Evolutionary conservation across 768 basidiomycete genomes (phyloP).

Genomic region (Russula olivacea): DNA sequence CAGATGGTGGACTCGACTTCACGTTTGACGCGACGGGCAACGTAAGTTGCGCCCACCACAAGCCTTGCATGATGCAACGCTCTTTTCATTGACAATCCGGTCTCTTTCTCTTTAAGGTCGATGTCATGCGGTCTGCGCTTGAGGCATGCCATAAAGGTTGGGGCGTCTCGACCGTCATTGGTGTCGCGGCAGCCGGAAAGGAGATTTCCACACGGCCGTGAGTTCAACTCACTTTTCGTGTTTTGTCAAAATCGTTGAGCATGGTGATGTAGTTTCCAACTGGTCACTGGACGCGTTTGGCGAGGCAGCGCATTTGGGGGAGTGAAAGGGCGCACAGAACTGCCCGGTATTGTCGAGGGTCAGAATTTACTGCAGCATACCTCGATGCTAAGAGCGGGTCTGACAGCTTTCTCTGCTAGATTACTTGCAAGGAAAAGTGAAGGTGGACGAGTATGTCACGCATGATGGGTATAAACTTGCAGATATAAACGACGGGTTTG

Average conservation of each 20-base stretch:
- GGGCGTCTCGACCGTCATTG: constrained; percentile 94
- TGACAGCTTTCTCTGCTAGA: constrained; percentile 40
- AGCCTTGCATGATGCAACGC: background rate
- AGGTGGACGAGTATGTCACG: constrained; percentile 95
- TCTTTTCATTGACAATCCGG: background rate
- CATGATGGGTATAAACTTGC: constrained; percentile 71
- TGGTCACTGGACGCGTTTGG: constrained; percentile 89
- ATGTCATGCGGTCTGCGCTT: constrained; percentile 91
- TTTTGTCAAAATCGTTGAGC: constrained; percentile 33
- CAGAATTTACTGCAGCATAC: constrained; percentile 16
- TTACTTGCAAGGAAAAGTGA: constrained; percentile 74
- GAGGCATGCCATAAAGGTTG: constrained; percentile 99
- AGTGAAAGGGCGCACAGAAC: constrained; percentile 94
- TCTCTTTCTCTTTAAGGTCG: constrained; percentile 44
- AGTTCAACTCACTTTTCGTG: constrained; percentile 17
- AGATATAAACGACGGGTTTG: constrained; percentile 83
- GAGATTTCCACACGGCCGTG: constrained; percentile 45
- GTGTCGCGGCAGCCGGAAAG: constrained; percentile 94
- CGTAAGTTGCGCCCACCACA: constrained; percentile 33
- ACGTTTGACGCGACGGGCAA: constrained; percentile 98
- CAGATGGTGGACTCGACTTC: constrained; percentile 94
- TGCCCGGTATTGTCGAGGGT: constrained; percentile 92
- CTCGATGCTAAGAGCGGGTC: background rate
- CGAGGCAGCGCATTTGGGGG: constrained; percentile 95
- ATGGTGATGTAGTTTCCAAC: constrained; percentile 39